These are phyloP conservation scores for Rhizopus delemar DNA, from an alignment of 371 early-diverging fungal genomes.

Conservation along the genomic window DNA sequence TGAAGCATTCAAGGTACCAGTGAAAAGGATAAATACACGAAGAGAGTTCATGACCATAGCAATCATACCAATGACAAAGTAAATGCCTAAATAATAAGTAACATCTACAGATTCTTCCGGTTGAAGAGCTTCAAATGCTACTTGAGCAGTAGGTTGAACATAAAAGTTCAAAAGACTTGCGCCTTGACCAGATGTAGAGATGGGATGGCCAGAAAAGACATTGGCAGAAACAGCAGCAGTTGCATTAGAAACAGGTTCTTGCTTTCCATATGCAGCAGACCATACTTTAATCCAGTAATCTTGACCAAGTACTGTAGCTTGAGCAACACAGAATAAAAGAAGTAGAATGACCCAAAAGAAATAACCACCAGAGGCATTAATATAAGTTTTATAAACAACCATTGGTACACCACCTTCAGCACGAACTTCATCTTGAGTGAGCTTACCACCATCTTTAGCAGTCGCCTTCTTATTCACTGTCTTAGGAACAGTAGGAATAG, in stretches of 20 bases:
- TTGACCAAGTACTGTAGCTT: constrained; percentile 51
- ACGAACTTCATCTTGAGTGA: constrained; percentile 69
- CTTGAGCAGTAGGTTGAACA: not conserved
- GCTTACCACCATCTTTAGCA: constrained; percentile 50
- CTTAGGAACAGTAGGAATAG: constrained; percentile 33
- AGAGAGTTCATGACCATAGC: constrained; percentile 41
- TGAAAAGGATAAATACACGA: constrained; percentile 46
- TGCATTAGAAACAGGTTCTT: not conserved
- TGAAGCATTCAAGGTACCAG: constrained; percentile 53
- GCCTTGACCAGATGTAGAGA: not conserved
- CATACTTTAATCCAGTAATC: constrained; percentile 70
- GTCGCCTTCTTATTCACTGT: constrained; percentile 18
- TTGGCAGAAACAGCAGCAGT: not conserved
- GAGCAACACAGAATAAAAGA: constrained; percentile 52
- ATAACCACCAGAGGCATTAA: constrained; percentile 66
- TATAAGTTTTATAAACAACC: constrained; percentile 64
- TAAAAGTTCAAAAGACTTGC: constrained; percentile 3
- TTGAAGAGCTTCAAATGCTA: not conserved
- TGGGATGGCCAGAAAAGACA: not conserved
- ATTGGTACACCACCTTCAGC: constrained; percentile 65
- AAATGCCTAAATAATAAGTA: constrained; percentile 56
- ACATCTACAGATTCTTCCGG: constrained; percentile 30
- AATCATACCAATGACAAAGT: constrained; percentile 53
- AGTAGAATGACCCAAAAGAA: constrained; percentile 54
- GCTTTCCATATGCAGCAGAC: constrained; percentile 41